Base-by-base conservation (phyloP, 257 asterid species). In the Solanum habrochaites region DNA sequence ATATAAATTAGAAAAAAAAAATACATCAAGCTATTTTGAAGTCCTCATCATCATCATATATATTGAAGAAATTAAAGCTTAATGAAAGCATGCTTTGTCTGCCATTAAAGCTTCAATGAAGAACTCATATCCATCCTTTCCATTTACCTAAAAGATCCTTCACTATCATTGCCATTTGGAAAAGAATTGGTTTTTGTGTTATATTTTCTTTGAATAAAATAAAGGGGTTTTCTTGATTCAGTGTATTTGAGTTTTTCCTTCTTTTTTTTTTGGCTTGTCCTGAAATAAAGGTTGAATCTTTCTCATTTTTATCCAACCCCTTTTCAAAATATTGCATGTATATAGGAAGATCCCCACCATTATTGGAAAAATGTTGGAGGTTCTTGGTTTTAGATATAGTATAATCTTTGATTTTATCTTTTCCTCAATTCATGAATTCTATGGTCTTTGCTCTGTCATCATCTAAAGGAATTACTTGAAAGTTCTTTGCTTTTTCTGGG, bases 61-160 rank as follows among this genome's bases (percentile, higher is more conserved):
- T 43, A 78, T 23, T 10, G 81, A 73, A 74, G 77, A 84, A 82
- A 71, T 43, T 62, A 83, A 90, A 62, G 83, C 58, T 40, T 66
- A 64, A 90, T 89, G 90, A 85, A 87, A 89, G 94, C 98, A 95
- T 96, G 98, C 96, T 93, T 93, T 93, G 98, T 96, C 97, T 93
- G 98, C 98, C 99, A 96, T 92, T 92, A 88, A 88, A 92, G 94
- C 92, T 93, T 96, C 96, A 90, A 81, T 90, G 94, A 91, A 90
- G 85, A 86, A 86, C 87, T 91, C 80, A 62, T 89, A 84, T 82
- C 66, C 87, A 83, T 85, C 83, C 88, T 92, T 90, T 91, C 82
- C 72, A 75, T 91, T 89, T 83, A 87, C 88, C 83, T 31, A 83
- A 83, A 83, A 86, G 86, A 67, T 74, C 72, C 23, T 31, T 87